These are phyloP conservation scores for Suillus cothurnatus DNA, from an alignment of 768 basidiomycete species.

Conservation along the genomic window DNA sequence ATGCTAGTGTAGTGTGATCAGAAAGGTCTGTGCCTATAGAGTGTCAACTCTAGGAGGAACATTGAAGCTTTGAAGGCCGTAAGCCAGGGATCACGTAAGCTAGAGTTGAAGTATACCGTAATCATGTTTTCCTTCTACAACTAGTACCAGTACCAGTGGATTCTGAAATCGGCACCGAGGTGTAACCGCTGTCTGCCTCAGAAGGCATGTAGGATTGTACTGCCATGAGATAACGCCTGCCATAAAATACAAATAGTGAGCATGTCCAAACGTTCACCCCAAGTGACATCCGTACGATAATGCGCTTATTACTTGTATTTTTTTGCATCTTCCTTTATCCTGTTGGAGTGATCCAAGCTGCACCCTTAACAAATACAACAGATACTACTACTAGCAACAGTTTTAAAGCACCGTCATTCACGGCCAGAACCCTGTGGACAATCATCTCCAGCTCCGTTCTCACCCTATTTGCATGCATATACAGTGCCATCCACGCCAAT, in stretches of 20 bases:
- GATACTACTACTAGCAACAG: neutral
- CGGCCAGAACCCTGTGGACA: neutral
- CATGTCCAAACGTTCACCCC: neutral
- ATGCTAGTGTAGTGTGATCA: no score
- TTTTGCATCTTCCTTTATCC: neutral
- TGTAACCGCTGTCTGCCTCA: no score
- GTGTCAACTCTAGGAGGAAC: no score
- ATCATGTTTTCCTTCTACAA: no score
- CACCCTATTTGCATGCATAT: constrained; percentile 28
- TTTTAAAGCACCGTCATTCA: neutral
- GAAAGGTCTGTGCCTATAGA: no score
- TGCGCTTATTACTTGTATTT: neutral
- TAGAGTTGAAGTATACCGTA: no score
- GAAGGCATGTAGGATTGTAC: no score
- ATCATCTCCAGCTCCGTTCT: neutral
- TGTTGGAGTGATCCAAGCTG: neutral
- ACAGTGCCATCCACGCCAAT: constrained; percentile 30
- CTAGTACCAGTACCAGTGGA: no score
- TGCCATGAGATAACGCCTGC: neutral
- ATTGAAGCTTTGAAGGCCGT: no score
- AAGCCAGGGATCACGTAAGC: no score
- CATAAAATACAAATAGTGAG: neutral
- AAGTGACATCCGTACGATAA: neutral
- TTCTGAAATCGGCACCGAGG: no score
- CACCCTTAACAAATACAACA: neutral